Conservation (phyloP, 768 basidiomycete species). For the Aureoboletus auriporus region DNA sequence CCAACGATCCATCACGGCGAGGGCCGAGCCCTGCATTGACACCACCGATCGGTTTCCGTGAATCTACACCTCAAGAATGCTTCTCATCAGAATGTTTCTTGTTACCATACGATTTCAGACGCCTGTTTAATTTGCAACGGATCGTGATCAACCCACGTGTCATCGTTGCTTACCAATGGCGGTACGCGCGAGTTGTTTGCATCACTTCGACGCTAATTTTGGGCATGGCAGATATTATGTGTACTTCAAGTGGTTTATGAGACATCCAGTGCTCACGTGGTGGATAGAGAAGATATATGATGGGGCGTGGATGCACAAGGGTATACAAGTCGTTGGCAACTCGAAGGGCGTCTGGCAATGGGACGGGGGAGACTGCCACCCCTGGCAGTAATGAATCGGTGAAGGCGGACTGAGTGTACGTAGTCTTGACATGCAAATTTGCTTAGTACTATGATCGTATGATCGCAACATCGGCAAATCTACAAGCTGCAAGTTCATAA, state of each 20-base stretch:
- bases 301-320: constrained; percentile 22
- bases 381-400: too few species aligned
- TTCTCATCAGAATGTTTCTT: constrained; percentile 1
- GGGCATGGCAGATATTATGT: constrained; percentile 20
- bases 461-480: too few species aligned
- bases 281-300: constrained; percentile 36
- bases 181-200: constrained; percentile 9
- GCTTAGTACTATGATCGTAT: too few species aligned
- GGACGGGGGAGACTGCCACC: constrained; percentile 24
- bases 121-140: constrained; percentile 33
- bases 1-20: constrained; percentile 5
- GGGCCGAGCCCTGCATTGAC: constrained; percentile 34
- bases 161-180: constrained; percentile 16
- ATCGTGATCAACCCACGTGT: constrained; percentile 9
- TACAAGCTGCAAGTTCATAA: too few species aligned
- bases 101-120: constrained; percentile 40
- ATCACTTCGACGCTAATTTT: neutral
- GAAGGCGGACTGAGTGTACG: too few species aligned
- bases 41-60: too few species aligned
- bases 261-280: constrained; percentile 22
- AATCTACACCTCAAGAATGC: too few species aligned
- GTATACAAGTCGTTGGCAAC: constrained; percentile 35
- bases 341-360: constrained; percentile 12
- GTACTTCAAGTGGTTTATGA: neutral
- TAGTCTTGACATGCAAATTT: too few species aligned